phyloP scores from a whole-genome alignment of 345 rosid genomes.

The Combretum micranthum region DNA sequence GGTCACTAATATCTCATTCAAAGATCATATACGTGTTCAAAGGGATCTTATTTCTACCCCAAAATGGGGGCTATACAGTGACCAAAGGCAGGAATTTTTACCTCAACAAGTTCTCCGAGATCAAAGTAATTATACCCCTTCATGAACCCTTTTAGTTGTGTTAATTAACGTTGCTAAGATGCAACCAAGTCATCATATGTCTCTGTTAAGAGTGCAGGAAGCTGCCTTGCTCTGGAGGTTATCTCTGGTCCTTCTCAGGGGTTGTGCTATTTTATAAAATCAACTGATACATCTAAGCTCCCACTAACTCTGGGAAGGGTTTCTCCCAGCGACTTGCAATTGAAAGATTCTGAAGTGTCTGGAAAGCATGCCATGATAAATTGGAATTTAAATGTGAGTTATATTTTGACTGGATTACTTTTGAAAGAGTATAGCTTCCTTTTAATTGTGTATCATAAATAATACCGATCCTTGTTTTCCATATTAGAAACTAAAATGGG shows the following conservation, averaged over 20 bases:
- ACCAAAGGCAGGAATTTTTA: conserved; percentile 19
- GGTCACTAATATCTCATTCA: conserved; percentile 25
- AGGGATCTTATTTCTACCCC: conserved; percentile 27
- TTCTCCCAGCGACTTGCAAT: conserved; percentile 57
- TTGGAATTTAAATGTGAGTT: conserved; percentile 75
- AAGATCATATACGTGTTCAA: conserved; percentile 27
- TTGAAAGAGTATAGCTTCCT: conserved; percentile 7
- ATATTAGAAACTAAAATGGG: conserved; percentile 81
- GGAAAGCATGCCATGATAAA: conserved; percentile 95
- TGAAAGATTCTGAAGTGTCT: conserved; percentile 91
- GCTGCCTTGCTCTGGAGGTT: conserved; percentile 82
- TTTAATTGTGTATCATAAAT: not conserved
- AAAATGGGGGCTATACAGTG: conserved; percentile 24
- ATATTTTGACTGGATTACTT: conserved; percentile 9
- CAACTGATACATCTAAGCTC: conserved; percentile 60
- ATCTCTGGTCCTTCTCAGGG: conserved; percentile 84
- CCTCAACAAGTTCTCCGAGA: conserved; percentile 28
- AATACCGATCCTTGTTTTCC: conserved; percentile 17
- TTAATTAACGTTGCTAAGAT: conserved; percentile 22
- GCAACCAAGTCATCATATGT: conserved; percentile 39
- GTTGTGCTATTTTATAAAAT: conserved; percentile 40
- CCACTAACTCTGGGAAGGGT: conserved; percentile 89
- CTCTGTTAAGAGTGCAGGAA: conserved; percentile 91
- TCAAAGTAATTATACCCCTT: conserved; percentile 63
- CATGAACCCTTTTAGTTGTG: conserved; percentile 13